Conservation (phyloP, 2,329 filamentous ascomycete genomes). For the Hypoxylon sp. region DNA sequence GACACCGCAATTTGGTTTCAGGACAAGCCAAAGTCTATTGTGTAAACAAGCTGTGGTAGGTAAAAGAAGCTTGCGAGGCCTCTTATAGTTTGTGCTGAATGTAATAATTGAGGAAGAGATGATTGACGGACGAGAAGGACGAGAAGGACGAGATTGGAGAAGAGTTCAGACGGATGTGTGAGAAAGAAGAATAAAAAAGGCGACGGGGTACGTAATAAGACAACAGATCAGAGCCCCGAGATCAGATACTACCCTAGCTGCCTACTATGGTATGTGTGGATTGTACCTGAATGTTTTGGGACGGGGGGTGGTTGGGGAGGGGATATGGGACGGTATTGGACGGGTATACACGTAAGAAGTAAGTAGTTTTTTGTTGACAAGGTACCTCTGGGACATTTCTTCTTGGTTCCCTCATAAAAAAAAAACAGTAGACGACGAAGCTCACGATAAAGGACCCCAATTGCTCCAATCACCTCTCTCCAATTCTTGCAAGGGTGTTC, state of each 20-base stretch:
- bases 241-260: too few relatives aligned
- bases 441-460: conserved; percentile 40
- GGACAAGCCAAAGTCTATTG: conserved; percentile 18
- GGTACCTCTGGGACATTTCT: background rate
- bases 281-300: conserved; percentile 36
- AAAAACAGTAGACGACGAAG: conserved; percentile 33
- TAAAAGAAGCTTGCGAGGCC: conserved; percentile 16
- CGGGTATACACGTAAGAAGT: conserved; percentile 7
- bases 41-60: conserved; percentile 29
- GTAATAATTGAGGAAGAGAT: conserved; percentile 25
- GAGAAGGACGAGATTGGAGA: conserved; percentile 22
- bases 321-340: conserved; percentile 3
- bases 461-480: conserved; percentile 32
- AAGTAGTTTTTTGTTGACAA: conserved; percentile 26
- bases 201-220: conserved; percentile 38
- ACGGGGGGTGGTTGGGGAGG: conserved; percentile 18
- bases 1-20: conserved; percentile 20
- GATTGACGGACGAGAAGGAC: conserved; percentile 13
- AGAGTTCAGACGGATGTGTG: conserved; percentile 23
- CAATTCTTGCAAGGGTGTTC: conserved; percentile 27
- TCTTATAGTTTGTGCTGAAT: conserved; percentile 7
- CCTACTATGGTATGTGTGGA: conserved; percentile 18
- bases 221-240: background rate
- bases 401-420: conserved; percentile 15
- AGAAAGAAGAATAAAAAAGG: conserved; percentile 18